A percentile compares a stretch with the other conserved stretches of the same genome.
These are phyloP conservation scores for Candida ortonii DNA, from an alignment of 805 yeast genomes.

Conservation along the genomic window DNA sequence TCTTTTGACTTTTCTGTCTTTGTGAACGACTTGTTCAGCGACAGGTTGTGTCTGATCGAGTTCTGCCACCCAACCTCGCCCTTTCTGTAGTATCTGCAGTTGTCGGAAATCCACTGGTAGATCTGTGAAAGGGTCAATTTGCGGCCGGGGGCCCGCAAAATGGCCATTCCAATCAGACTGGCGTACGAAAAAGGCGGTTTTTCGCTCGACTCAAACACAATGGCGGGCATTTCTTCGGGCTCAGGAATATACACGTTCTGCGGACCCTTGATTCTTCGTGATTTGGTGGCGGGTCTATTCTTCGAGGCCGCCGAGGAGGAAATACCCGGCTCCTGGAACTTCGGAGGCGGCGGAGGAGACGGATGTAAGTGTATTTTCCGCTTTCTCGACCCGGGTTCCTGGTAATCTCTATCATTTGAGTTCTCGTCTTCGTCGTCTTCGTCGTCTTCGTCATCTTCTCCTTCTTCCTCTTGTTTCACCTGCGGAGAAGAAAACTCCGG, in stretches of 20 bases:
- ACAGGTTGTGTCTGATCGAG: slow-evolving; percentile 90
- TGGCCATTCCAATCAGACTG: slow-evolving; percentile 88
- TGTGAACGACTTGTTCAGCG: slow-evolving; percentile 87
- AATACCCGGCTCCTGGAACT: slow-evolving; percentile 14
- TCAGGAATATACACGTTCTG: slow-evolving; percentile 32
- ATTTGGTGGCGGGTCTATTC: slow-evolving; percentile 6
- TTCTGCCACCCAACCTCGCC: slow-evolving; percentile 97
- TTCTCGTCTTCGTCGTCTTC: slow-evolving; percentile 15
- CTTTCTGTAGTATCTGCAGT: slow-evolving; percentile 77
- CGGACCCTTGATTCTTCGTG: slow-evolving; percentile 28
- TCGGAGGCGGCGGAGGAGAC: slow-evolving; percentile 24
- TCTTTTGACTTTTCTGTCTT: slow-evolving; percentile 89
- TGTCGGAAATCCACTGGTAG: slow-evolving; percentile 85
- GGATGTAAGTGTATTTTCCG: slow-evolving; percentile 12
- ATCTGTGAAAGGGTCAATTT: slow-evolving; percentile 80
- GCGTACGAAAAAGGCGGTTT: slow-evolving; percentile 97
- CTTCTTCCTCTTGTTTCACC: slow-evolving; percentile 13
- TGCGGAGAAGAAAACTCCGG: slow-evolving; percentile 52
- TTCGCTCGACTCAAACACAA: slow-evolving; percentile 45
- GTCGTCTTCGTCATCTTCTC: slow-evolving; percentile 9
- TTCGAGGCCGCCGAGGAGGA: slow-evolving; percentile 4
- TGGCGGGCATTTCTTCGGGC: slow-evolving; percentile 40
- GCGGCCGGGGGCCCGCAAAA: slow-evolving; percentile 70
- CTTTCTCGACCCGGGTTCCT: slow-evolving; percentile 17
- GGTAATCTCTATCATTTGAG: slow-evolving; percentile 13